phyloP scores from a whole-genome alignment of 495 filamentous ascomycete species.

The Penicillium crystallinum region DNA sequence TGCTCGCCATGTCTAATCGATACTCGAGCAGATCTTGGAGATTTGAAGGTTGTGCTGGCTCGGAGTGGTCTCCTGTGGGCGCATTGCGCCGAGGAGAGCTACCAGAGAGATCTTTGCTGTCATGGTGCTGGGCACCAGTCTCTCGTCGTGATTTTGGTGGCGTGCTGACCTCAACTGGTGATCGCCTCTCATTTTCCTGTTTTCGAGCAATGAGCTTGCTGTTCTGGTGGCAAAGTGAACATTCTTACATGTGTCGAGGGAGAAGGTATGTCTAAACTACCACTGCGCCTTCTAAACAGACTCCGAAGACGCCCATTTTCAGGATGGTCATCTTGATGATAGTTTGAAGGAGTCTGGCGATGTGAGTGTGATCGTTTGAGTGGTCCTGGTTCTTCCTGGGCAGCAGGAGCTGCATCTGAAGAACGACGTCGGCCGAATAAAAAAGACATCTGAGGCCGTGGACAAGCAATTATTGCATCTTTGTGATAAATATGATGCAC shows the following conservation, averaged over 20 bases:
- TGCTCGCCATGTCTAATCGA: constrained; percentile 11
- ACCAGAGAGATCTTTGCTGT: not conserved
- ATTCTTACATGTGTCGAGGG: constrained; percentile 1
- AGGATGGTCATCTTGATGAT: constrained; percentile 2
- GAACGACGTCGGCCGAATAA: constrained; percentile 22
- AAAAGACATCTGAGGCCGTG: constrained; percentile 12
- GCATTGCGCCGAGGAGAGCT: constrained; percentile 1
- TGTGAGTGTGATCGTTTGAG: not conserved
- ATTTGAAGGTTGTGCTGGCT: constrained; percentile 28
- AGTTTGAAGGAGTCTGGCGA: constrained; percentile 1
- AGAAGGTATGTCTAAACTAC: constrained; percentile 1
- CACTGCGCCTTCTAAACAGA: constrained; percentile 26
- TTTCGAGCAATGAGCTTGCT: not conserved
- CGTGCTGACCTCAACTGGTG: not conserved
- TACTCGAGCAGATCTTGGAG: constrained; percentile 29
- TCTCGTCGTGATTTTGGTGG: not conserved
- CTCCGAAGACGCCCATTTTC: constrained; percentile 20
- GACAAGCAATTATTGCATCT: not conserved
- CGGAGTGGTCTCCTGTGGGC: constrained; percentile 5
- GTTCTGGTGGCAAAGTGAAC: not conserved
- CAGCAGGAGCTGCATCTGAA: constrained; percentile 11
- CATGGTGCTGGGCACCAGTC: not conserved
- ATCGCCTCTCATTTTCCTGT: not conserved
- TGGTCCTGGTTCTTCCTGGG: not conserved
- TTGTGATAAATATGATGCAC: not conserved